Evolutionary conservation across 441 rosid genomes (phyloP), one percentile per base, ranked within the genome.

Genomic region (Lepidium campestre): DNA sequence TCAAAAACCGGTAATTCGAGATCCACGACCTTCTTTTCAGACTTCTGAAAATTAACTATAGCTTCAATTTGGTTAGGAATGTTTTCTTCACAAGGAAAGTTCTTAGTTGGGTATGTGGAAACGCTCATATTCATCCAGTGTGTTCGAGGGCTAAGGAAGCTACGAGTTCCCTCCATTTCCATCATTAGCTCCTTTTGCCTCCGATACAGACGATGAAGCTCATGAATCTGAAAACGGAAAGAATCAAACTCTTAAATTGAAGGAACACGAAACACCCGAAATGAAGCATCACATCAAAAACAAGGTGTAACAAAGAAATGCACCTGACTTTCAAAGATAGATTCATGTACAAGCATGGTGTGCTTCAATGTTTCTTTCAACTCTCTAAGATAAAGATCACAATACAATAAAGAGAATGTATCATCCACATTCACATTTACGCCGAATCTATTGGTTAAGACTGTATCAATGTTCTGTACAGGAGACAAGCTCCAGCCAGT

Each of bases 301-400:
- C 14, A 22, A 44, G 13, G 48, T 44, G 48, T 13, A 19, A 64
- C 37, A 48, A 60, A 23, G 44, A 60, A n/a, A 57, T 18, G 34
- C 76, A 89, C 96, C 93, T 89, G 96, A 40, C 82, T 76, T 80
- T 62, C 81, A 75, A 87, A 87, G 65, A 79, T 68, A 66, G 88
- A 81, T 68, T 89, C 91, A 32, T 89, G 96, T 55, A 79, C 78
- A 34, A 89, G 88, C 76, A 89, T 87, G 64, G 78, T 80, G 54
- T 79, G 83, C 75, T 78, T 81, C 62, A 89, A 9, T 15, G 47
- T 52, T 63, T 74, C 89, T 72, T 81, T 89, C 63, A 57, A 66
- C 47, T 31, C 68, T 25, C 62, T 75, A 59, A 75, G 47, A 57
- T 67, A 76, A 34, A 59, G 66, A 57, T 60, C 78, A 4, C 70